phyloP scores from a whole-genome alignment of 495 filamentous ascomycete species.

The Emericellopsis terricola region DNA sequence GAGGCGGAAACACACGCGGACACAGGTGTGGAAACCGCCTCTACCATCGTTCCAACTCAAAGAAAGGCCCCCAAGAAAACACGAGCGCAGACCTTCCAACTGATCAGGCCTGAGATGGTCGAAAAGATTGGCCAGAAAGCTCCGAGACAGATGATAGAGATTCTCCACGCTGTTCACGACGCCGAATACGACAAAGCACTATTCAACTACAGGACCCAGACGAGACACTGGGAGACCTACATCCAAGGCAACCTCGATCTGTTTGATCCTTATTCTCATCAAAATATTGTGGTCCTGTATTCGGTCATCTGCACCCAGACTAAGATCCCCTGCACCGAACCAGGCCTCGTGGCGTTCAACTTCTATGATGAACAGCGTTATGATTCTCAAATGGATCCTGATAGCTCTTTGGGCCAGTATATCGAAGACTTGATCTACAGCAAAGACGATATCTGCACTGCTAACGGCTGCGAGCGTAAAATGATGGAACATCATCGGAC shows the following conservation, averaged over 20 bases:
- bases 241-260: conserved; percentile 65
- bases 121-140: conserved; percentile 58
- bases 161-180: conserved; percentile 83
- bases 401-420: conserved; percentile 88
- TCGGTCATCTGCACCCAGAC: conserved; percentile 82
- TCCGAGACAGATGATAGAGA: conserved; percentile 74
- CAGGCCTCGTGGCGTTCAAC: conserved; percentile 64
- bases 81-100: conserved; percentile 46
- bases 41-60: not conserved
- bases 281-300: conserved; percentile 89
- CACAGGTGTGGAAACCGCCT: not conserved
- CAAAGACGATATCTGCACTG: conserved; percentile 55
- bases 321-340: conserved; percentile 81
- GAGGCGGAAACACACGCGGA: conserved; percentile 3
- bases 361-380: conserved; percentile 84
- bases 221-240: conserved; percentile 87
- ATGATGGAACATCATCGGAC: conserved; percentile 92
- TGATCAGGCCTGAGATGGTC: conserved; percentile 91
- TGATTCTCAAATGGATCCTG: conserved; percentile 52
- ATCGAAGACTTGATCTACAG: conserved; percentile 76
- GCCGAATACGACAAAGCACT: conserved; percentile 91
- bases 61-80: not conserved
- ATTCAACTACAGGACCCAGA: conserved; percentile 88
- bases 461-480: conserved; percentile 71
- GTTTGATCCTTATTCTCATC: conserved; percentile 86